Evolutionary conservation across 1,139 yeast genomes (phyloP), one percentile per base, ranked within the genome.

Genomic region (Hemisphaericaspora xylofermentans): DNA sequence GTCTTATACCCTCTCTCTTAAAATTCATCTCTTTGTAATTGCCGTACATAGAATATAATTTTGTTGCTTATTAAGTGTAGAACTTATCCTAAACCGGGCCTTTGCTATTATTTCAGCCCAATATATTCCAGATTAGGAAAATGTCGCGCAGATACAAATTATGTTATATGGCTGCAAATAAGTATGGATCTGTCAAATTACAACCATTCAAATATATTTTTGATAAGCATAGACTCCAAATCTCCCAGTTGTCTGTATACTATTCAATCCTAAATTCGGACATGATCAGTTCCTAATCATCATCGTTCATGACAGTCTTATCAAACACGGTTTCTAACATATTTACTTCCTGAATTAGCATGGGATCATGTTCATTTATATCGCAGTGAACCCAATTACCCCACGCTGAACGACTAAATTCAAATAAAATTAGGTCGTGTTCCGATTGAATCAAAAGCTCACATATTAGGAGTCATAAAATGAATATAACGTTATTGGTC

Each of bases 371-470:
- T 50, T 45, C n/a, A 60, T 58, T 34, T 57, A 52, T 53, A 37
- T 78, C 74, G 52, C 74, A 80, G 43, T 68, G 64, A 35, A 68
- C 64, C 84, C 84, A 78, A 46, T 76, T 74, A 39, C 72, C 68
- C 85, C 85, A 80, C 1, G 80, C 84, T 0, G 82, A 78, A 0
- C 84, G 84, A 0, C 84, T 79, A 53, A 77, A 80, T 1, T 85
- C 84, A 54, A 80, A 79, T 47, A 80, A 71, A 6, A 79, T 74
- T 35, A 77, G 67, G 47, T 78, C 75, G 43, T 65, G 60, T 32
- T 69, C 70, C 15, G 74, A 65, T 48, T 80, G 84, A 33, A 77
- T 73, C 43, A 64, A 55, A 50, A 70, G 80, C 46, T 71, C 77
- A 45, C 69, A 68, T 32, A 70, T 54, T 25, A 71, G 50, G 13